Evolutionary conservation across 2,329 filamentous ascomycete species (phyloP), one percentile per base, ranked within the genome.

Genomic region (Pestalotiopsis sp.): DNA sequence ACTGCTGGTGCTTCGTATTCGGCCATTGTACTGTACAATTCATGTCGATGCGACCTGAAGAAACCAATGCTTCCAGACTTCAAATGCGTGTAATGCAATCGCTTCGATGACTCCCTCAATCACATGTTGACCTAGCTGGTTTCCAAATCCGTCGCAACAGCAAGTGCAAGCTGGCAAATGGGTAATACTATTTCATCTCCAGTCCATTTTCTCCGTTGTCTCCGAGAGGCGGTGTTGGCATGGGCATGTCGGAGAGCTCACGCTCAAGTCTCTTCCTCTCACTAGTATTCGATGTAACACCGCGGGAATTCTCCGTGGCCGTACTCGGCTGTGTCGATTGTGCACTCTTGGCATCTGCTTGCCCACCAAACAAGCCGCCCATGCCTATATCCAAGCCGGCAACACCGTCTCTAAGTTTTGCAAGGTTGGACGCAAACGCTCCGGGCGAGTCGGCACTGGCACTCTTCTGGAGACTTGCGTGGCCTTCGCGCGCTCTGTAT

Each of bases 351-450:
- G 11, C 56, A 35, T 35, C 22, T 14, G 22, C 20, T n/a, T 35
- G 22, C 7, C 58, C 70, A 59, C 75, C 77, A 64, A 78, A 74
- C 55, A 85, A 77, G 61, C 84, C 73, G 20, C 80, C 81, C 65
- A 82, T 85, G n/a, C 84, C 82, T 20, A 89, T 74, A 56, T 81
- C 82, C 10, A 88, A 72, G 17, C 81, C 81, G 1, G 81, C 80
- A 17, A 87, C 81, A 24, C 83, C 83, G 30, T 86, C 85, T 65
- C 81, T 78, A 26, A 87, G 68, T 65, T 77, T 78, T 17, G 74
- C 73, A 6, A 78, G 66, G 58, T 78, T 79, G 17, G 80, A 76
- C 4, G 83, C 74, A 68, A 87, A 81, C 3, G 84, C 77, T n/a
- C 78, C 81, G 1, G 80, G 76, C 7, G 76, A 79, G 56, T 85